Conservation (phyloP, 164 flowering plant genomes). For the Annona cherimola region DNA sequence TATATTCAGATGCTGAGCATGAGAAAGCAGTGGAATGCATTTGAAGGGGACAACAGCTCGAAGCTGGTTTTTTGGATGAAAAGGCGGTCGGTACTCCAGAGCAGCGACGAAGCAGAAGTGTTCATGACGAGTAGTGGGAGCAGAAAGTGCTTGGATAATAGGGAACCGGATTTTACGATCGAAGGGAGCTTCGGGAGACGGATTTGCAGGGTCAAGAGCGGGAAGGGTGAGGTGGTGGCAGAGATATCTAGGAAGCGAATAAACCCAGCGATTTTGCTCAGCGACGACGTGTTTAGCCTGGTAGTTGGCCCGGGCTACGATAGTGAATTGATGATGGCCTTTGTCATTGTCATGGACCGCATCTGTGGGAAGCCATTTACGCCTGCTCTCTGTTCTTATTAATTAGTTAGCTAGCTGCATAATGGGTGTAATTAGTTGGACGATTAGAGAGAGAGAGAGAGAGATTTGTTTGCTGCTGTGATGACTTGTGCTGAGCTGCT, state of each 20-base stretch:
- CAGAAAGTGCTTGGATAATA: not conserved
- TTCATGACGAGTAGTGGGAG: conserved; percentile 20
- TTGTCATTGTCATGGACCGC: conserved; percentile 56
- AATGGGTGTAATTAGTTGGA: not conserved
- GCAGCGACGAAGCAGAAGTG: conserved; percentile 30
- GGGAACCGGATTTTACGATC: conserved; percentile 32
- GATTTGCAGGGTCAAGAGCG: conserved; percentile 30
- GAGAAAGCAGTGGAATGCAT: conserved; percentile 53
- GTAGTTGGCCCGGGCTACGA: conserved; percentile 42
- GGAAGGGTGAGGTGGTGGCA: conserved; percentile 35
- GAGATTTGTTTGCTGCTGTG: not conserved
- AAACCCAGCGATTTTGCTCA: conserved; percentile 35
- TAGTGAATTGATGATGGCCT: conserved; percentile 45
- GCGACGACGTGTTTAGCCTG: conserved; percentile 51
- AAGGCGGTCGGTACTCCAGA: conserved; percentile 16
- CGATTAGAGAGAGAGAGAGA: too few species aligned
- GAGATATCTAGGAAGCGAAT: conserved; percentile 45
- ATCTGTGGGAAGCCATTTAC: conserved; percentile 34
- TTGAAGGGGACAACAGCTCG: conserved; percentile 28
- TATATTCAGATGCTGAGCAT: conserved; percentile 36
- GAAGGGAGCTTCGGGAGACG: conserved; percentile 46
- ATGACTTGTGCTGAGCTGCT: not conserved
- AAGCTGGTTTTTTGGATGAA: conserved; percentile 43
- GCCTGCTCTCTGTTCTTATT: conserved; percentile 38
- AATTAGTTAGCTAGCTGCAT: not conserved